phyloP scores from a whole-genome alignment of 129 eudicot species.

The Smallanthus sonchifolius region DNA sequence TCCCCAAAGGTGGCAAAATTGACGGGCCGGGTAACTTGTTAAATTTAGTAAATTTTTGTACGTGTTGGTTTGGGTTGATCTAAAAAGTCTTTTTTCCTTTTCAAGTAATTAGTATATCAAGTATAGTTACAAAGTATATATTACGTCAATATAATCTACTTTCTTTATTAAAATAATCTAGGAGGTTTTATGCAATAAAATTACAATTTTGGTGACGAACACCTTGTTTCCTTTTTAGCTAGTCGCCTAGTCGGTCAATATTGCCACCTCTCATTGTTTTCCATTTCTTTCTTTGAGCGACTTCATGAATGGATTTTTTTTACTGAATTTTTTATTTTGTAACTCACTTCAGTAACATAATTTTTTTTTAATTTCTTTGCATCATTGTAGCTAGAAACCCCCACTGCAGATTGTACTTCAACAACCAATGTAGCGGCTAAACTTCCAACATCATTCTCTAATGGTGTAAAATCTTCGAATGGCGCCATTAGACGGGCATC shows the following conservation, averaged over 20 bases:
- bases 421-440: conserved; percentile 24
- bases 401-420: conserved; percentile 27
- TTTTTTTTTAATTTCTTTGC: neutral
- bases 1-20: neutral
- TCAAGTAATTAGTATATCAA: neutral
- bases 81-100: neutral
- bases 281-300: neutral
- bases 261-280: neutral
- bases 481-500: conserved; percentile 41
- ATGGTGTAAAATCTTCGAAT: conserved; percentile 34
- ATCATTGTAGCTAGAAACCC: conserved; percentile 42
- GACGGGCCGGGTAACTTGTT: neutral
- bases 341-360: conserved; percentile 4
- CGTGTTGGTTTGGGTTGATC: too few species aligned
- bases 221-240: neutral
- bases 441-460: conserved; percentile 35
- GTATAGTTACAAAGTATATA: neutral
- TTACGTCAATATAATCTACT: neutral
- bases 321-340: neutral
- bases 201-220: neutral
- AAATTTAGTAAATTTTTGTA: neutral
- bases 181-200: neutral
- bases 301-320: neutral
- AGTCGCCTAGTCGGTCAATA: neutral
- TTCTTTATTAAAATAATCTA: neutral